phyloP scores from a whole-genome alignment of 2,329 filamentous ascomycete genomes.

The Cladosporium oxysporum region DNA sequence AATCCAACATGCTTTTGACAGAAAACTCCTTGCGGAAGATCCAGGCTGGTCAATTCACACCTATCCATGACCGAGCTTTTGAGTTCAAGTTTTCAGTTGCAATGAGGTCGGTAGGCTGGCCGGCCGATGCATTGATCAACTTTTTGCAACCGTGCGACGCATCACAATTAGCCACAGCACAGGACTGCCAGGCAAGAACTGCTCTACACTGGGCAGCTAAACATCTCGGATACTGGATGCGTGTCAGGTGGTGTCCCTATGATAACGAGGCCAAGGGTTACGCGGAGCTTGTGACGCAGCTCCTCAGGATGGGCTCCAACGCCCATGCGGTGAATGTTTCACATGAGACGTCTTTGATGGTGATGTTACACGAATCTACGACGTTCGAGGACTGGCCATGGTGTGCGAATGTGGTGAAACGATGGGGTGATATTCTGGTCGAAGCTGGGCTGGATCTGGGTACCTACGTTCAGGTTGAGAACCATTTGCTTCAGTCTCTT shows the following conservation, averaged over 20 bases:
- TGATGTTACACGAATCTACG: background rate
- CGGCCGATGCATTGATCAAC: background rate
- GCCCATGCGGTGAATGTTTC: background rate
- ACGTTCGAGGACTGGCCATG: background rate
- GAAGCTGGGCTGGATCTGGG: background rate
- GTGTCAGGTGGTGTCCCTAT: background rate
- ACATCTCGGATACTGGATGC: background rate
- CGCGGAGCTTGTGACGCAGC: background rate
- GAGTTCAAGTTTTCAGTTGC: background rate
- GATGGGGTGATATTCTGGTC: background rate
- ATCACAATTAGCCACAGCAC: background rate
- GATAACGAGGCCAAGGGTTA: background rate
- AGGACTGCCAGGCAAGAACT: background rate
- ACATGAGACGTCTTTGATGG: background rate
- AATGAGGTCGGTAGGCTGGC: background rate
- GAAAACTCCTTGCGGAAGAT: background rate
- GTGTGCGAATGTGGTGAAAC: background rate
- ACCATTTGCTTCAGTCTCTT: background rate
- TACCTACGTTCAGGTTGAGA: background rate
- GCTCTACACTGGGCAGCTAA: background rate
- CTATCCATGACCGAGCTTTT: background rate
- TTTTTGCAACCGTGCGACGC: background rate
- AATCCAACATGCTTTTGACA: background rate
- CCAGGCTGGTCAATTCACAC: background rate
- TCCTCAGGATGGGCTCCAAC: background rate